Evolutionary conservation across 2,329 filamentous ascomycete genomes (phyloP), one percentile per base, ranked within the genome.

Genomic region (Colletotrichum zoysiae): DNA sequence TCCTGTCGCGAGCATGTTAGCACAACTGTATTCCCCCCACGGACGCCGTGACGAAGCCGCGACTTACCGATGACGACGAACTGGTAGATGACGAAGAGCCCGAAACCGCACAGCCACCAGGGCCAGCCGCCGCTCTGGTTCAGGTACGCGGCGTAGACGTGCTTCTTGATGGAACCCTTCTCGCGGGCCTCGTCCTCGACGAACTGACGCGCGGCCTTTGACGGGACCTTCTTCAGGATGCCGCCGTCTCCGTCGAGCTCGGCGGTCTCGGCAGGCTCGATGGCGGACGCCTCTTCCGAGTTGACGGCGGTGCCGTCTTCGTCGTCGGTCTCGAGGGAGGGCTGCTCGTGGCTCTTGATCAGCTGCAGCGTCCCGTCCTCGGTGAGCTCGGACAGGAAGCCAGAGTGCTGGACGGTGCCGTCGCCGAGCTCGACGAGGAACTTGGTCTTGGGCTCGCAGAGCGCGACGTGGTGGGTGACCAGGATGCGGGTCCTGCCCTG

Each of bases 401-500:
- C 93, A 3, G 90, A 86, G 74, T 92, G 84, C 51, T 91, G 84
- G 11, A 92, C 86, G 8, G 84, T 85, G 11, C 93, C 93, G 65
- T 93, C 89, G 26, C 89, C 91, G 2, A 96, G 87, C 73, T 93
- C 88, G 5, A 95, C 91, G 8, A 93, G 85, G 75, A 93, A 95
- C 76, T 92, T 92, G 8, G 93, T 90, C 77, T 88, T 89, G 16
- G 92, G 85, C 69, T 93, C 86, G 74, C 91, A 92, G 1, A 95
- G 85, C 3, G 89, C 89, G 26, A 95, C 90, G 76, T 95, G 93
- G 77, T 96, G 93, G 0, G 93, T 96, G 35, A 95, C 93, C 5
- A 96, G 83, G 59, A 96, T 93, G 40, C 93, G 85, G 1, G 94
- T 96, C 67, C 94, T 85, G 0, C 89, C 90, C 30, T 85, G 81